A percentile compares a stretch with the other conserved stretches of the same genome.
Conservation (phyloP, 495 filamentous ascomycete species). For the Corynascus novoguineensis region DNA sequence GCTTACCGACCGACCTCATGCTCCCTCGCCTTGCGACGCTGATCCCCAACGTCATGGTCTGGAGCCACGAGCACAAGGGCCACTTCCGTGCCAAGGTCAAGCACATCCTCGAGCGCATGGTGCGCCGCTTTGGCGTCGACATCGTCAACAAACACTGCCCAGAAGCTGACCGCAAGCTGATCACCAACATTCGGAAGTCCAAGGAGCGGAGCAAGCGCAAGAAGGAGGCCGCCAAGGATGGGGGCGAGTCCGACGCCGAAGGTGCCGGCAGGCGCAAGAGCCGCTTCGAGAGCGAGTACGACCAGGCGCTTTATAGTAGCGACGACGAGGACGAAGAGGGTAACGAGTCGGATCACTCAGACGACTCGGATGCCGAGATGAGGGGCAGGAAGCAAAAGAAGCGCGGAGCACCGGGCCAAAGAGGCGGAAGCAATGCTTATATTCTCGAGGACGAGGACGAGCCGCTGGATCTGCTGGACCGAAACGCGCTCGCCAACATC, state of each 20-base stretch:
- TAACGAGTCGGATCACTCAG: slow-evolving; percentile 44
- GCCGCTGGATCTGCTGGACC: slow-evolving; percentile 86
- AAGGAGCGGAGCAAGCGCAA: slow-evolving; percentile 81
- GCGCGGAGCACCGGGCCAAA: slow-evolving; percentile 40
- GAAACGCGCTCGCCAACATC: slow-evolving; percentile 83
- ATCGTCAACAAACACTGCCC: slow-evolving; percentile 68
- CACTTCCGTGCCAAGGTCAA: slow-evolving; percentile 95
- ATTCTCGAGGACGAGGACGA: slow-evolving; percentile 92
- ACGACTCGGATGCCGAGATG: slow-evolving; percentile 59
- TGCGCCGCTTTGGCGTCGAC: slow-evolving; percentile 81
- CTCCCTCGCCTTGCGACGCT: slow-evolving; percentile 64
- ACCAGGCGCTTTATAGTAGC: slow-evolving; percentile 89
- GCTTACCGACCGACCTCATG: slow-evolving; percentile 70
- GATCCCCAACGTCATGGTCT: slow-evolving; percentile 85
- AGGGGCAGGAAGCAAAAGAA: slow-evolving; percentile 41
- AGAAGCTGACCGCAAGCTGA: slow-evolving; percentile 80
- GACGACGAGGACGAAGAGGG: slow-evolving; percentile 28
- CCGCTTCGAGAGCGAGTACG: slow-evolving; percentile 83
- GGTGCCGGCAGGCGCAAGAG: slow-evolving; percentile 46
- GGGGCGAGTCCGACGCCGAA: slow-evolving; percentile 41
- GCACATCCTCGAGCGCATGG: slow-evolving; percentile 90
- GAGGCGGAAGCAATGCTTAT: slow-evolving; percentile 59
- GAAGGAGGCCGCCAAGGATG: slow-evolving; percentile 60
- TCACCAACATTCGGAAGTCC: slow-evolving; percentile 88
- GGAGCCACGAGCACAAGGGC: slow-evolving; percentile 96